Evolutionary conservation across 1,284 basidiomycete species (phyloP).

Genomic region (Earliella scabrosa): DNA sequence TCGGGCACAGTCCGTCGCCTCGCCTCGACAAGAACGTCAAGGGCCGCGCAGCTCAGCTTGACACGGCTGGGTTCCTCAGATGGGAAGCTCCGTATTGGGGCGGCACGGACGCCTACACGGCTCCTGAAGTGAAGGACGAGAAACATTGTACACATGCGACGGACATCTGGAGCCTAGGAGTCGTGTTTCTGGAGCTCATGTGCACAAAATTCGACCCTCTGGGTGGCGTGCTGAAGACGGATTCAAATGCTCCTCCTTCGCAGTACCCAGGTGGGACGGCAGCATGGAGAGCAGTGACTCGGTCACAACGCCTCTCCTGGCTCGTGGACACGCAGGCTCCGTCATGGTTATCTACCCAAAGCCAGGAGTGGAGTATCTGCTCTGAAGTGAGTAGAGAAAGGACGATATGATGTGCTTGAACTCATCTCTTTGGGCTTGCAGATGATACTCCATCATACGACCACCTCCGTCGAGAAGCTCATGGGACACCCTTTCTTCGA

Average conservation of each 20-base stretch:
- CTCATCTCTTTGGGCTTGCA: neutral
- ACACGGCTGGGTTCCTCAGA: neutral
- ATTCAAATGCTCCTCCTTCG: neutral
- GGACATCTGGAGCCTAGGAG: conserved; percentile 16
- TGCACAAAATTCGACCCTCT: no score
- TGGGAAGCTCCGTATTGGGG: neutral
- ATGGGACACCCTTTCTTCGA: neutral
- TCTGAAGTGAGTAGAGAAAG: no score
- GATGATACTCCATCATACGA: neutral
- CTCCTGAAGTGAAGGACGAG: neutral
- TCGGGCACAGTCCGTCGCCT: conserved; percentile 38
- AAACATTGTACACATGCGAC: neutral
- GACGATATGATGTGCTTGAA: neutral
- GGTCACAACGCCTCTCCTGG: neutral
- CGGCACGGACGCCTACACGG: conserved; percentile 16
- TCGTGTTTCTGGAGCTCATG: conserved; percentile 15
- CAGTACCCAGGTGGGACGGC: neutral
- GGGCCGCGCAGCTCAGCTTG: no score
- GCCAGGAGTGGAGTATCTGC: no score
- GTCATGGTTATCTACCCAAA: no score
- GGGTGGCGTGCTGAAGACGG: no score
- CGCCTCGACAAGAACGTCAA: neutral
- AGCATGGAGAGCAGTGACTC: neutral
- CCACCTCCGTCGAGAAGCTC: neutral
- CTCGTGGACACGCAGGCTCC: no score